Evolutionary conservation across 345 rosid genomes (phyloP).

Genomic region (Aquilaria malaccensis): DNA sequence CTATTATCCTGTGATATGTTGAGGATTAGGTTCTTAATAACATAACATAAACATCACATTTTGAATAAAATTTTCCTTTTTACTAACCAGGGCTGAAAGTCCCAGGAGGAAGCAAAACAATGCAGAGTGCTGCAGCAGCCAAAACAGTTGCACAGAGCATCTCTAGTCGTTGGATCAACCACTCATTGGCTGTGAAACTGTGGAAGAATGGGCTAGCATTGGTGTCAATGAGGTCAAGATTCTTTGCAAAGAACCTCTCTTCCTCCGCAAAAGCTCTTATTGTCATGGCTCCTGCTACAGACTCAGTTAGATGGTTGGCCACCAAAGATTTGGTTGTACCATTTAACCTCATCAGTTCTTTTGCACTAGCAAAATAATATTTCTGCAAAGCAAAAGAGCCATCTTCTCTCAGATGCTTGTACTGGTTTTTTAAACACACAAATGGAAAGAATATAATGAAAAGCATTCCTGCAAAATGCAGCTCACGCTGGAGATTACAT

Average conservation of each 20-base stretch:
- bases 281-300: conserved; percentile 81
- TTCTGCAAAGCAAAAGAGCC: conserved; percentile 31
- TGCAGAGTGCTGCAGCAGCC: conserved; percentile 83
- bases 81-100: conserved; percentile 77
- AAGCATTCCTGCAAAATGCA: background rate
- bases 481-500: background rate
- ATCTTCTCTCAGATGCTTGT: background rate
- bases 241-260: conserved; percentile 74
- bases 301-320: conserved; percentile 93
- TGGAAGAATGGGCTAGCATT: conserved; percentile 94
- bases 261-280: conserved; percentile 89
- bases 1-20: background rate
- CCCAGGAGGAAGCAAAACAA: conserved; percentile 92
- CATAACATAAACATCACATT: background rate
- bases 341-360: conserved; percentile 85
- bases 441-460: background rate
- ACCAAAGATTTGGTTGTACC: conserved; percentile 89
- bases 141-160: conserved; percentile 63
- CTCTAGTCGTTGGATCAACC: conserved; percentile 91
- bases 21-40: background rate
- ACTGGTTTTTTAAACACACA: background rate
- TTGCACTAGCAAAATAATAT: conserved; percentile 75
- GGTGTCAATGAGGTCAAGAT: conserved; percentile 56
- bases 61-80: background rate
- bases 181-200: conserved; percentile 83